Percentiles rank a stretch among this genome's conserved stretches.
phyloP scores from a whole-genome alignment of 768 basidiomycete species.

The Tylopilus rubrobrunneus region DNA sequence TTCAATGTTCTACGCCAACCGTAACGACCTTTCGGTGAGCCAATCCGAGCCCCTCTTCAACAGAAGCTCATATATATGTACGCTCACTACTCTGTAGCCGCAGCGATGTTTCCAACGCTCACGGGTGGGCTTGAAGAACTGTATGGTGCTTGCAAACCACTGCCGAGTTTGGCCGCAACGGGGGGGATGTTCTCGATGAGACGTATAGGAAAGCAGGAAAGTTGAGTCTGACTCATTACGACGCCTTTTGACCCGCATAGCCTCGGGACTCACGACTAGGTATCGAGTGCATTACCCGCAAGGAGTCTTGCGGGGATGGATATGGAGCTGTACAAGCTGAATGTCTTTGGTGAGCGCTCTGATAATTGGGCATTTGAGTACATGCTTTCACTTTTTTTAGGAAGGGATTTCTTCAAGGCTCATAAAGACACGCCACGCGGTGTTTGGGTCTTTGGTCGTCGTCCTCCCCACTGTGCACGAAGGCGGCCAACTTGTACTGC shows the following conservation, averaged over 20 bases:
- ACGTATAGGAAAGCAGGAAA: constrained; percentile 43
- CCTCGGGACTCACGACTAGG: neutral
- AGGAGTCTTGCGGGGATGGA: neutral
- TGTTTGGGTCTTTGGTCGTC: constrained; percentile 58
- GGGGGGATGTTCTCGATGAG: constrained; percentile 1
- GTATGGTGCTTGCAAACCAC: constrained; percentile 5
- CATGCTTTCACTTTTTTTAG: too few species aligned
- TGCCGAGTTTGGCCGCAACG: constrained; percentile 5
- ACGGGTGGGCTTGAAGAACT: neutral
- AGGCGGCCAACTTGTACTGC: constrained; percentile 12
- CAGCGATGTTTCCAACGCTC: neutral
- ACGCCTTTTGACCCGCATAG: constrained; percentile 1
- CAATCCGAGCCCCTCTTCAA: neutral
- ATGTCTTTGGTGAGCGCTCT: constrained; percentile 38
- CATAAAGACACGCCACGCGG: constrained; percentile 30
- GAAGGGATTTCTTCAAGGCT: constrained; percentile 8
- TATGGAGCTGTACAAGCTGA: constrained; percentile 42
- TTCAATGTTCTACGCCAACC: too few species aligned
- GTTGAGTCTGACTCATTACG: constrained; percentile 33
- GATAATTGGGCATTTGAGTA: too few species aligned
- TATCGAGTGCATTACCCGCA: constrained; percentile 3
- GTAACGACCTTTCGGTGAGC: too few species aligned
- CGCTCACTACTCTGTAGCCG: neutral
- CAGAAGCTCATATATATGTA: too few species aligned
- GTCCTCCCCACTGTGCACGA: constrained; percentile 34